Evolutionary conservation across 331 rosid species (phyloP), one percentile per base, ranked within the genome.

Genomic region (Phaseolus coccineus): DNA sequence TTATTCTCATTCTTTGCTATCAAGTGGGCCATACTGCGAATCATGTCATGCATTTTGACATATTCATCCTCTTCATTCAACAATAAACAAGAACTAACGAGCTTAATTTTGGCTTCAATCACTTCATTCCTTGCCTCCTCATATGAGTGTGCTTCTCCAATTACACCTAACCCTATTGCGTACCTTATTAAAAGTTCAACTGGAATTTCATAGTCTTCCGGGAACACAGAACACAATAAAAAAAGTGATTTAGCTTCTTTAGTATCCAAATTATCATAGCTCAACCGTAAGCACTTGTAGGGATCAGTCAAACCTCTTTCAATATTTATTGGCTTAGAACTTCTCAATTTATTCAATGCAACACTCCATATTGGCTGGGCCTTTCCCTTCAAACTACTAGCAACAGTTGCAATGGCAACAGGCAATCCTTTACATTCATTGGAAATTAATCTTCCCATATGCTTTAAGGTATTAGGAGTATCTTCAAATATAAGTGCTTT

Each of bases 31-130:
- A 80, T 80, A 9, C 76, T 46, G 2, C 87, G 87, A 53, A 76
- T 37, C 12, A 80, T 37, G 6, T 77, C 80, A 39, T 84, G 85
- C 85, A 84, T 77, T 59, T 84, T 80, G 15, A 84, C 73, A 64
- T 16, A 5, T 40, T 62, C 13, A 19, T 8, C 1, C 8, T 55
- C 13, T 22, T 19, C 1, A 25, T 3, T 31, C 10, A 31, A 7
- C 66, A 85, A 33, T 11, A 85, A 73, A 67, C 71, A 58, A 51
- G 71, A 79, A 39, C 69, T 71, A 28, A 57, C 9, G 1, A 85
- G 86, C 1, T 46, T 71, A 11, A 55, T 65, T 48, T 69, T 79
- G 0, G 48, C 46, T 2, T 1, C 9, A 2, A 8, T 13, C 51
- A 71, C 77, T 56, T 47, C 50, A 0, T 1, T 19, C 78, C 81